These are phyloP conservation scores for Aureobasidium mangrovei DNA, from an alignment of 2,329 filamentous ascomycete genomes.

Conservation along the genomic window DNA sequence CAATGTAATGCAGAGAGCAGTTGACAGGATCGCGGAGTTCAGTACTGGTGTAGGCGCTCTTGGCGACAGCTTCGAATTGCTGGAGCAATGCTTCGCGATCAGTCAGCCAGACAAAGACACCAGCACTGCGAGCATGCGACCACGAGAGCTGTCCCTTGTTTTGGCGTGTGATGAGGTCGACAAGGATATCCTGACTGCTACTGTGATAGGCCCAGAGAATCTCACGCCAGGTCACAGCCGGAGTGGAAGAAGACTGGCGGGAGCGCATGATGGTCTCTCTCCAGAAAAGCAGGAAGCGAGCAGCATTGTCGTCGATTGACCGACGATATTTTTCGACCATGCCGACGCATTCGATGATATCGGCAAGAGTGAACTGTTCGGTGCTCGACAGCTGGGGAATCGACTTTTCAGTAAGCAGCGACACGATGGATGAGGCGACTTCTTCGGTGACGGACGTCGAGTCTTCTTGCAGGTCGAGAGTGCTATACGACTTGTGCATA, in stretches of 20 bases:
- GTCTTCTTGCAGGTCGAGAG: conserved; percentile 43
- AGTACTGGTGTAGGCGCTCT: conserved; percentile 84
- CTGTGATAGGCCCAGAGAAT: conserved; percentile 83
- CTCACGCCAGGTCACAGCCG: conserved; percentile 56
- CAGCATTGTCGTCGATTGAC: conserved; percentile 84
- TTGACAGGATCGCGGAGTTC: conserved; percentile 85
- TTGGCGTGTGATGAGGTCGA: conserved; percentile 72
- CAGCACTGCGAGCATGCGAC: conserved; percentile 76
- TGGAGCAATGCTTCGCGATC: conserved; percentile 66
- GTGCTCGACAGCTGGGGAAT: conserved; percentile 41
- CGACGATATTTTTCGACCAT: conserved; percentile 78
- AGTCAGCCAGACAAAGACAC: conserved; percentile 90
- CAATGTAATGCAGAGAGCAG: conserved; percentile 85
- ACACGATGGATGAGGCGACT: conserved; percentile 60
- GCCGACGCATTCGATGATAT: conserved; percentile 58
- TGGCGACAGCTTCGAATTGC: conserved; percentile 83
- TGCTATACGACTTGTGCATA: conserved; percentile 13
- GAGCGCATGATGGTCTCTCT: conserved; percentile 54
- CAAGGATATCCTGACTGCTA: conserved; percentile 77
- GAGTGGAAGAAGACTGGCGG: neutral
- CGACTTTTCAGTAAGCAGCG: conserved; percentile 65
- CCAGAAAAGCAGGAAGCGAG: conserved; percentile 81
- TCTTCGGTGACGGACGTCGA: conserved; percentile 62
- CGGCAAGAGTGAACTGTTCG: conserved; percentile 13
- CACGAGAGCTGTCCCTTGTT: conserved; percentile 74